phyloP scores from a whole-genome alignment of 2,329 filamentous ascomycete species.

The Clonostachys solani region DNA sequence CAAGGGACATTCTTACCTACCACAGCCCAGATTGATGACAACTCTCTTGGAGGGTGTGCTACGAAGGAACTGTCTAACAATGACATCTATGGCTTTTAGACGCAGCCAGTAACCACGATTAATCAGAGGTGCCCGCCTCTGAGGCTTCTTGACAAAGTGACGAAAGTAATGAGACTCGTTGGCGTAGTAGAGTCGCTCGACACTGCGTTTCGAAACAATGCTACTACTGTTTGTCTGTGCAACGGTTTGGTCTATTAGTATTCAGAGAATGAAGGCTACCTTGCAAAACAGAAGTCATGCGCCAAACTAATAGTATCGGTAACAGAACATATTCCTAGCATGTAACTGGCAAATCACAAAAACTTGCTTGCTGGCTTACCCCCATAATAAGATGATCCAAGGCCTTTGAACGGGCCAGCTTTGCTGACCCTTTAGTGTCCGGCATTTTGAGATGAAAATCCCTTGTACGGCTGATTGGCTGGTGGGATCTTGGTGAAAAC shows the following conservation, averaged over 20 bases:
- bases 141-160: conserved; percentile 81
- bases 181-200: conserved; percentile 82
- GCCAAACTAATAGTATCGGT: neutral
- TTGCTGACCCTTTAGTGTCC: too few species aligned
- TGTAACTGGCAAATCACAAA: neutral
- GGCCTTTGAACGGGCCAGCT: conserved; percentile 15
- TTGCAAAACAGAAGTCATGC: neutral
- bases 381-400: conserved; percentile 52
- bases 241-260: neutral
- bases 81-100: conserved; percentile 75
- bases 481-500: too few species aligned
- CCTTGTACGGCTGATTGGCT: too few species aligned
- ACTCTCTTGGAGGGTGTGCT: conserved; percentile 57
- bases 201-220: conserved; percentile 87
- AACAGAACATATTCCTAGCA: neutral
- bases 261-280: neutral
- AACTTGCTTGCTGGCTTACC: conserved; percentile 28
- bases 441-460: too few species aligned
- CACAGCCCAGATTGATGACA: conserved; percentile 82
- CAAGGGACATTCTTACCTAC: conserved; percentile 62
- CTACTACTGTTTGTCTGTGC: conserved; percentile 77
- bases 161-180: conserved; percentile 79
- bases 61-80: conserved; percentile 68
- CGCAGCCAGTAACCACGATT: conserved; percentile 87
- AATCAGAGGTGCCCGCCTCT: conserved; percentile 80